Evolutionary conservation across 1,284 basidiomycete genomes (phyloP), one percentile per base, ranked within the genome.

Genomic region (Puccinia brachypodii): DNA sequence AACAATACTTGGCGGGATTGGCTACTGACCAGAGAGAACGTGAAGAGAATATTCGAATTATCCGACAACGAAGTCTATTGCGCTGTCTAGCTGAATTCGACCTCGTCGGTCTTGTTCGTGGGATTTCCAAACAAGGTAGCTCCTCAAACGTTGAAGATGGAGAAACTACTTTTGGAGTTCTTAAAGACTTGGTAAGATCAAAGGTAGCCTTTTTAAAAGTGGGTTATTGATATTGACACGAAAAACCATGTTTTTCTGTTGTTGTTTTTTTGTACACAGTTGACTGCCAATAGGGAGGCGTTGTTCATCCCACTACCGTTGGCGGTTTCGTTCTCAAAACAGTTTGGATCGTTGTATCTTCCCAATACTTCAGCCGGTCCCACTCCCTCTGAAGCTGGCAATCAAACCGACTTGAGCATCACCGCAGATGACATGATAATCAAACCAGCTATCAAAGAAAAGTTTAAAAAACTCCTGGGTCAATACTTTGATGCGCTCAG

Each of bases 381-480:
- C 62, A 90, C 93, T 0, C 92, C 91, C 0, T 93, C 98, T 85
- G 89, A 97, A 83, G 95, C 95, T 86, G 90, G 91, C 13, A 86
- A 71, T n/a, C 42, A 72, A 3, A 53, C 76, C 7, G 75, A 85
- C 0, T 81, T 86, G 0, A 91, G 92, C 84, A 33, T 33, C 28
- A 53, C 69, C 14, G 90, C 89, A 36, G 90, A 92, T 19, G 78
- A 81, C 19, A 93, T 94, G 84, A 88, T 96, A 7, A 90, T 98
- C 6, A 92, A 94, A 84, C 90, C 90, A 83, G 94, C 95, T 56
- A 91, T 93, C 81, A 91, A 94, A 73, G 92, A 93, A 84, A 91
- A 94, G 76, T 96, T 98, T 88, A 93, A 92, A 86, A 92, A 93
- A 84, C 93, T 98, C 89, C 95, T 96, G 84, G 92, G 94, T 86